Evolutionary conservation across 2,329 filamentous ascomycete species (phyloP), one percentile per base, ranked within the genome.

Genomic region (Botrytis byssoidea): DNA sequence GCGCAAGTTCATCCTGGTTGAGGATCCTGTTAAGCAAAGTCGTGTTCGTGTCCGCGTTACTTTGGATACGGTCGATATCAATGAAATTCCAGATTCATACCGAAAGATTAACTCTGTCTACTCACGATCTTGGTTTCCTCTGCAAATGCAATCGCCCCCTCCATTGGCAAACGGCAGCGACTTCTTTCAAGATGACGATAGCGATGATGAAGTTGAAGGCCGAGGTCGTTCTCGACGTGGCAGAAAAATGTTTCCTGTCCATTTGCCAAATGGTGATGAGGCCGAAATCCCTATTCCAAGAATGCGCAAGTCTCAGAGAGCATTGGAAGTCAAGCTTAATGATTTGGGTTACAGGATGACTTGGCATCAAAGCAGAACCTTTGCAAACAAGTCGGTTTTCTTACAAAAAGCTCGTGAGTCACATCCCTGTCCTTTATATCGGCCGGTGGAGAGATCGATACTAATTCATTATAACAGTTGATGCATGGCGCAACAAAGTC

Each of bases 31-130:
- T 75, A 91, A 93, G 51, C 92, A 92, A 70, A 91, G 90, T 69
- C 89, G 94, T 60, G 91, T 98, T 2, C 91, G 95, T 25, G 95
- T 98, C 64, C 92, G 95, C 75, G 95, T 98, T 70, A 96, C 93
- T 76, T 89, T 99, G n/a, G 94, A 98, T 80, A 91, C 91, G 63
- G 94, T 98, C 78, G 92, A 98, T 81, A 97, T 96, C 85, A 92
- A 95, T 80, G 95, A 98, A 83, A 97, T 98, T 80, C 95, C 95
- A 1, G 95, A 98, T 82, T 96, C 93, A 25, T 98, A 97, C 85
- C 93, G 95, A 77, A 94, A 94, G 83, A 90, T 89, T 72, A 95
- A 95, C 79, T 94, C 93, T 16, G 95, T 98, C 3, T 98, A 91
- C 80, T 95, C 95, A 14, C 92, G 94, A 66, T 95, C 93, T 73